Evolutionary conservation across 495 filamentous ascomycete species (phyloP).

Genomic region (Trichoderma reesei): DNA sequence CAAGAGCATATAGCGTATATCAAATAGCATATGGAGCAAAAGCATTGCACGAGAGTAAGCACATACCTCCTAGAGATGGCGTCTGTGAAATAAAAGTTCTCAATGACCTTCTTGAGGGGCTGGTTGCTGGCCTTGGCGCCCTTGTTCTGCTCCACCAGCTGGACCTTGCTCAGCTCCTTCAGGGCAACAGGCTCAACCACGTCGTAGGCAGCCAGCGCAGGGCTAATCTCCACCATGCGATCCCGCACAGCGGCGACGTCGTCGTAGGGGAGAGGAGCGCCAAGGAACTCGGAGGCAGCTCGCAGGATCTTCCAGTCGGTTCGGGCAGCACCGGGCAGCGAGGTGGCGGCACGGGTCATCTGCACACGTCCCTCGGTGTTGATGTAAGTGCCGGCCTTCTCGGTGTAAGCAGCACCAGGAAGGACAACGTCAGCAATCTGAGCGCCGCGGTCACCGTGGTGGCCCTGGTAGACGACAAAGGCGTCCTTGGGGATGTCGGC

Average conservation of each 20-base stretch:
- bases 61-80: conserved; percentile 83
- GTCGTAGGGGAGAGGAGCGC: conserved; percentile 79
- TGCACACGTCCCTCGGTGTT: conserved; percentile 96
- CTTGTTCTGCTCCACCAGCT: conserved; percentile 93
- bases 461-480: conserved; percentile 95
- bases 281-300: conserved; percentile 83
- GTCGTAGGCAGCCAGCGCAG: conserved; percentile 80
- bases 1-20: not conserved
- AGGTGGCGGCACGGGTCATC: conserved; percentile 79
- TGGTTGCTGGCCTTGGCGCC: conserved; percentile 54
- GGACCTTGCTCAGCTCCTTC: conserved; percentile 68
- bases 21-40: too few species aligned
- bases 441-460: conserved; percentile 90
- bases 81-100: conserved; percentile 98
- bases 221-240: conserved; percentile 91
- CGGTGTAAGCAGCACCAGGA: conserved; percentile 89
- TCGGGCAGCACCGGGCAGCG: conserved; percentile 74
- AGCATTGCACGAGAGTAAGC: not conserved
- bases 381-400: conserved; percentile 93
- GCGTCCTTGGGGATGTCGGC: conserved; percentile 84
- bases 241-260: conserved; percentile 78
- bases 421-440: conserved; percentile 90
- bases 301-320: conserved; percentile 99
- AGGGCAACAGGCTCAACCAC: conserved; percentile 71
- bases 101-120: conserved; percentile 71